A percentile compares a stretch with the other conserved stretches of the same genome.
phyloP scores from a whole-genome alignment of 1,284 basidiomycete genomes.

The Bothia castanella region DNA sequence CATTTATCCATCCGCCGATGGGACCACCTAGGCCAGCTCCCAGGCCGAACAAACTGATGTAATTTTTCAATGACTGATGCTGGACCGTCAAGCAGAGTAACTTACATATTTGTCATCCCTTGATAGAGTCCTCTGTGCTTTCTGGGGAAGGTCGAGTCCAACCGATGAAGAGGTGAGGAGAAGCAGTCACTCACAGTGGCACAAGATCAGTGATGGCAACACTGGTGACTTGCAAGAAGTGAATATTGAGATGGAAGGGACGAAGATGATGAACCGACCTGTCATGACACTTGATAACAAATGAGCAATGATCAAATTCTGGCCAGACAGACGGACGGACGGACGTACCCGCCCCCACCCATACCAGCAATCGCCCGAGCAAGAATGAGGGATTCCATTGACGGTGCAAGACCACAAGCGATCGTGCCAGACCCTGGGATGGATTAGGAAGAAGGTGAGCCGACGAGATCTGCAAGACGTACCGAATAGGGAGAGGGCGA shows the following conservation, averaged over 20 bases:
- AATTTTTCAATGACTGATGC: constrained; percentile 10
- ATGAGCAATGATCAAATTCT: constrained; percentile 5
- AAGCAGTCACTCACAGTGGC: constrained; percentile 62
- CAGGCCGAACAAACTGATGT: constrained; percentile 63
- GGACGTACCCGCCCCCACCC: constrained; percentile 78
- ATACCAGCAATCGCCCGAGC: constrained; percentile 84
- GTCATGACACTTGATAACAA: constrained; percentile 65
- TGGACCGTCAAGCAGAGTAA: constrained; percentile 15
- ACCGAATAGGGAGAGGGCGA: constrained; percentile 81
- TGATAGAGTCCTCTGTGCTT: constrained; percentile 86
- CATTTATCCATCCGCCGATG: constrained; percentile 84
- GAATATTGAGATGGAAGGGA: constrained; percentile 14
- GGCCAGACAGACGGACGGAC: neutral
- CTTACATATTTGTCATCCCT: constrained; percentile 82
- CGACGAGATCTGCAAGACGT: constrained; percentile 21
- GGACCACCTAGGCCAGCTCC: constrained; percentile 85
- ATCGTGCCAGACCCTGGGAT: constrained; percentile 71
- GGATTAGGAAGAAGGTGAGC: constrained; percentile 19
- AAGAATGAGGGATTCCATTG: constrained; percentile 78
- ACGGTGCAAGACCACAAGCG: constrained; percentile 77
- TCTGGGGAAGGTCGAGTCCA: constrained; percentile 37
- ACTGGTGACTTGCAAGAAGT: constrained; percentile 57
- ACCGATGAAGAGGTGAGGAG: neutral
- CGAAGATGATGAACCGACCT: constrained; percentile 44
- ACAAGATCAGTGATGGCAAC: constrained; percentile 77